phyloP scores from a whole-genome alignment of 176 grass and related monocot genomes.

The bread wheat (Triticum aestivum) region DNA sequence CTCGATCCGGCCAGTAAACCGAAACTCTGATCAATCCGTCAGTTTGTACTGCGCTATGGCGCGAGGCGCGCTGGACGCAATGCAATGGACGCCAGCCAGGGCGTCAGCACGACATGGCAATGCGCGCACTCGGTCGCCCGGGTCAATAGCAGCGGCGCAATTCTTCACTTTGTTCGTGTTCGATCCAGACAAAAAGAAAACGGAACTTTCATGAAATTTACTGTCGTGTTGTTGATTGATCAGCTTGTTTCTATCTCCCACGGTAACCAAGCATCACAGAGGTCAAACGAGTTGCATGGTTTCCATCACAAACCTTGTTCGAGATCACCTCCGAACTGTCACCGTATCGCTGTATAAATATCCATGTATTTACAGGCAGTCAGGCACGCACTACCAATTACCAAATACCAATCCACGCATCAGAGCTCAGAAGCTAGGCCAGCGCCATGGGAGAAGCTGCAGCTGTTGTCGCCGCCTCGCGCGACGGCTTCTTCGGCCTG shows the following conservation, averaged over 20 bases:
- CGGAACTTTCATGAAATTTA: background rate
- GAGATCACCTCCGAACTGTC: background rate
- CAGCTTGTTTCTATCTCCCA: background rate
- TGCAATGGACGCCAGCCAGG: background rate
- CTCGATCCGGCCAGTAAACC: background rate
- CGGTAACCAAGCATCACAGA: background rate
- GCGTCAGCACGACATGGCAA: background rate
- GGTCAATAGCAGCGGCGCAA: background rate
- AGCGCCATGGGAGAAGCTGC: background rate
- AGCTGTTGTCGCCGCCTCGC: background rate
- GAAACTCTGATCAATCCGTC: background rate
- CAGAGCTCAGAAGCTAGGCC: background rate
- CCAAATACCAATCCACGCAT: background rate
- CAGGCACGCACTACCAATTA: background rate
- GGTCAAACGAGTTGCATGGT: slow-evolving; percentile 33
- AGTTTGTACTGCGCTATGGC: background rate
- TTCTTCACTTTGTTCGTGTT: background rate
- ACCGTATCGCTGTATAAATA: background rate
- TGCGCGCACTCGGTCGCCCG: background rate
- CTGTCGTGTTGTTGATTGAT: background rate
- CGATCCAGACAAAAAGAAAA: background rate
- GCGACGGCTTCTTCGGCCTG: slow-evolving; percentile 32
- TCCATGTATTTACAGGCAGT: background rate
- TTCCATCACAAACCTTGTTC: slow-evolving; percentile 17
- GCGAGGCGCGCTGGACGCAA: background rate